A percentile compares a stretch with the other conserved stretches of the same genome.
Evolutionary conservation across 176 grass and related monocot species (phyloP).

Genomic region (Zoysia japonica): DNA sequence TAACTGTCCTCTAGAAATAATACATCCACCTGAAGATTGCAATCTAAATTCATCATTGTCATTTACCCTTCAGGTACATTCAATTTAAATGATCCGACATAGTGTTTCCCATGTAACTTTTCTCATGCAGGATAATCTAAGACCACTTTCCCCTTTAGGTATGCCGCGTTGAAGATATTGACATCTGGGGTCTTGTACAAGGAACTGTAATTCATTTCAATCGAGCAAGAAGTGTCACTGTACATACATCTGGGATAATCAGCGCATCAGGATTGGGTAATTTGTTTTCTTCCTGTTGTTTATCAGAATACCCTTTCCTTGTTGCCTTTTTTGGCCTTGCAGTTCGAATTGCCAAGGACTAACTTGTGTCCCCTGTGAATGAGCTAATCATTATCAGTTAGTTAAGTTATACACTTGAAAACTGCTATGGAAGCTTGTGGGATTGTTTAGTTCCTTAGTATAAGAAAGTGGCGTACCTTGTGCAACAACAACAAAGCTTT

Average conservation of each 20-base stretch:
- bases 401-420: background rate
- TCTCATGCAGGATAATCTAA: background rate
- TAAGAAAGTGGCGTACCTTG: background rate
- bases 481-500: background rate
- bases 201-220: constrained; percentile 99
- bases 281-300: constrained; percentile 32
- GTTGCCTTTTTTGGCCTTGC: background rate
- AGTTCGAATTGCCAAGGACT: background rate
- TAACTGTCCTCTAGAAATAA: constrained; percentile 82
- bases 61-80: constrained; percentile 91
- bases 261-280: constrained; percentile 83
- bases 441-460: constrained; percentile 15
- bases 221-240: constrained; percentile 73
- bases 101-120: constrained; percentile 5
- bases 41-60: constrained; percentile 96
- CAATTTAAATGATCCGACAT: background rate
- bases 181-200: constrained; percentile 84
- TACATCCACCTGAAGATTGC: constrained; percentile 99
- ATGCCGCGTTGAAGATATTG: constrained; percentile 98
- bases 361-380: background rate
- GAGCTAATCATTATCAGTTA: background rate
- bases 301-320: background rate
- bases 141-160: constrained; percentile 54
- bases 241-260: constrained; percentile 82
- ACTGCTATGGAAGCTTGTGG: constrained; percentile 4